A percentile compares a stretch with the other conserved stretches of the same genome.
Evolutionary conservation across 108 stramenopile species (phyloP).

Genomic region (Cyclotella choctawhatcheeana): DNA sequence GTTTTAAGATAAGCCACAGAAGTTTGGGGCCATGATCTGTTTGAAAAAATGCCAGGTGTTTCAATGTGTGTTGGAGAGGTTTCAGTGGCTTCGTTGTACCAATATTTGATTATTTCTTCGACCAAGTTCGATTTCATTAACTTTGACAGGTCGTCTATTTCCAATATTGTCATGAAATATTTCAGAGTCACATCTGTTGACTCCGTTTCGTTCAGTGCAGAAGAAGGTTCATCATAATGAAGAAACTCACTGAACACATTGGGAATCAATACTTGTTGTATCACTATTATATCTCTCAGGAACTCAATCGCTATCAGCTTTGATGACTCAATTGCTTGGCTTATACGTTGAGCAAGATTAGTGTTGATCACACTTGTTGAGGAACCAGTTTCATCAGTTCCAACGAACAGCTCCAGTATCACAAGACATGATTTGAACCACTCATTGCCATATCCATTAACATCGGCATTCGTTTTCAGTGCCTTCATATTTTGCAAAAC

Average conservation of each 20-base stretch:
- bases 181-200: conserved; percentile 14
- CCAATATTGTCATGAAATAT: conserved; percentile 44
- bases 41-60: conserved; percentile 37
- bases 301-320: conserved; percentile 65
- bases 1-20: conserved; percentile 2
- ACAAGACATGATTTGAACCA: conserved; percentile 24
- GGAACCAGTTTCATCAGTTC: conserved; percentile 5
- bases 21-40: conserved; percentile 68
- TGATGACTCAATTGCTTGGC: conserved; percentile 59
- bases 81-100: conserved; percentile 40
- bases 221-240: conserved; percentile 6
- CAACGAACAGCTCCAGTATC: conserved; percentile 20
- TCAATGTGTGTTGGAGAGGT: conserved; percentile 17
- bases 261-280: conserved; percentile 68
- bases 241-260: conserved; percentile 27
- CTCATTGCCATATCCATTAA: conserved; percentile 4
- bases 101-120: conserved; percentile 38
- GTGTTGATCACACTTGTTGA: neutral
- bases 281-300: conserved; percentile 57
- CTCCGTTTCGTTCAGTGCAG: neutral
- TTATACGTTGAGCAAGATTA: conserved; percentile 19
- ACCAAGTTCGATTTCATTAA: conserved; percentile 61
- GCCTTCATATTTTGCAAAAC: conserved; percentile 12
- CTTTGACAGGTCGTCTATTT: conserved; percentile 54
- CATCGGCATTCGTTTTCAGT: conserved; percentile 17